A percentile compares a stretch with the other conserved stretches of the same genome.
These are phyloP conservation scores for Sphenostylis stenocarpa DNA, from an alignment of 306 rosid genomes.

Conservation along the genomic window DNA sequence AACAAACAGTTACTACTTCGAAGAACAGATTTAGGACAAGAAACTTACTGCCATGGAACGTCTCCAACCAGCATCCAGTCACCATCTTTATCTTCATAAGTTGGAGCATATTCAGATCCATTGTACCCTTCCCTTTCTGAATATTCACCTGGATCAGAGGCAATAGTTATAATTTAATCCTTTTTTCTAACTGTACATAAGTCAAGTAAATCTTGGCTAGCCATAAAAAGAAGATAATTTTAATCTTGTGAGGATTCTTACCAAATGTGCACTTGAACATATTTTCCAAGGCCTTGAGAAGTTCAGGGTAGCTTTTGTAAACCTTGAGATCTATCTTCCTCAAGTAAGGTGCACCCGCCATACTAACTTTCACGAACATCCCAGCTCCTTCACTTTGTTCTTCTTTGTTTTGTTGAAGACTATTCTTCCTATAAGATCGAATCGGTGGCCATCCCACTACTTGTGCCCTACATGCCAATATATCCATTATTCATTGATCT, in stretches of 20 bases:
- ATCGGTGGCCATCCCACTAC: conserved; percentile 97
- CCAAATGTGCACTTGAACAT: conserved; percentile 78
- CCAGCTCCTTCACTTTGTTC: conserved; percentile 42
- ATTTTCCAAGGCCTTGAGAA: conserved; percentile 62
- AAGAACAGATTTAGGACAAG: background rate
- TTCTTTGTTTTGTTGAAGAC: conserved; percentile 38
- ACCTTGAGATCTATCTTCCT: conserved; percentile 78
- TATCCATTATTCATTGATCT: background rate
- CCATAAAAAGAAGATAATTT: background rate
- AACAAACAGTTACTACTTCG: background rate
- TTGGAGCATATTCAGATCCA: conserved; percentile 71
- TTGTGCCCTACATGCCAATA: conserved; percentile 52
- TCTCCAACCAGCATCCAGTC: conserved; percentile 98
- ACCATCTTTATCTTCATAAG: conserved; percentile 87
- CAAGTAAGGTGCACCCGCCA: conserved; percentile 85
- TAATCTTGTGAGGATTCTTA: conserved; percentile 19
- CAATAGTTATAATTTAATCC: background rate
- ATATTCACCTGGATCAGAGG: conserved; percentile 49
- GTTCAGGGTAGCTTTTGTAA: conserved; percentile 64
- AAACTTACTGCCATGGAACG: conserved; percentile 84
- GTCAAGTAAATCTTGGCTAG: background rate
- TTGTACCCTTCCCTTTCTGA: conserved; percentile 71
- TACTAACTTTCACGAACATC: conserved; percentile 76
- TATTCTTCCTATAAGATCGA: conserved; percentile 62
- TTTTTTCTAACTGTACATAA: background rate